Evolutionary conservation across 2,329 filamentous ascomycete genomes (phyloP).

Genomic region (Aureobasidium mangrovei): DNA sequence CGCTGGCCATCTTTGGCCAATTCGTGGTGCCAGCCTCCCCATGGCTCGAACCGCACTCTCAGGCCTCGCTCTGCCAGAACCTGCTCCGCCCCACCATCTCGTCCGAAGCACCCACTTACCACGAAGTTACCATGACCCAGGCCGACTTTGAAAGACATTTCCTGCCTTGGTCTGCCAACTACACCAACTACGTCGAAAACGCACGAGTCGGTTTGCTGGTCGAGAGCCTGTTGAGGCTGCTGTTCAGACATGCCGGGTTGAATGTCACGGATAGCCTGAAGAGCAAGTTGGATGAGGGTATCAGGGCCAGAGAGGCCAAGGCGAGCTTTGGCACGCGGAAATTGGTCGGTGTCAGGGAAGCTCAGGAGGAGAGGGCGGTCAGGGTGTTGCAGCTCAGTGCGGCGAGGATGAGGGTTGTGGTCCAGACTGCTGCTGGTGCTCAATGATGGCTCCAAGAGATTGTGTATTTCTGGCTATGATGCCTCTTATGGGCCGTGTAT

Average conservation of each 20-base stretch:
- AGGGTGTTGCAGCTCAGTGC: slow-evolving; percentile 28
- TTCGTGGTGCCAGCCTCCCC: slow-evolving; percentile 43
- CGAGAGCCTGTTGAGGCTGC: slow-evolving; percentile 54
- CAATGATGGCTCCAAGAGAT: no score
- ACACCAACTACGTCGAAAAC: slow-evolving; percentile 55
- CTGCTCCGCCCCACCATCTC: slow-evolving; percentile 44
- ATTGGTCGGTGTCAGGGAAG: slow-evolving; percentile 30
- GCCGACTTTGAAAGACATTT: slow-evolving; percentile 50
- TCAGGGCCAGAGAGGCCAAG: slow-evolving; percentile 41
- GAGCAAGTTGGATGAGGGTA: slow-evolving; percentile 44
- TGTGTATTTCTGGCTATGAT: no score
- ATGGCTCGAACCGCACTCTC: slow-evolving; percentile 29
- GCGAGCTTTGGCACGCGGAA: slow-evolving; percentile 37
- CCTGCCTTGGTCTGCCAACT: slow-evolving; percentile 57
- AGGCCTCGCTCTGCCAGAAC: slow-evolving; percentile 45
- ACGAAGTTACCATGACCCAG: slow-evolving; percentile 39
- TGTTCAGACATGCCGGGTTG: slow-evolving; percentile 30
- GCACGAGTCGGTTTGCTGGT: slow-evolving; percentile 62
- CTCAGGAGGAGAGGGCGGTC: slow-evolving; percentile 30
- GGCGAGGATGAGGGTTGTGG: slow-evolving; percentile 22
- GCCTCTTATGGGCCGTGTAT: no score
- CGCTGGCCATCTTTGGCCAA: slow-evolving; percentile 48
- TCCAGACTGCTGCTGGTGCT: background rate
- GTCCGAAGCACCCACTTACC: slow-evolving; percentile 30
- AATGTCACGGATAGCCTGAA: slow-evolving; percentile 31